A percentile compares a stretch with the other conserved stretches of the same genome.
Evolutionary conservation across 2,329 filamentous ascomycete genomes (phyloP).

Genomic region (Fusarium sp.): DNA sequence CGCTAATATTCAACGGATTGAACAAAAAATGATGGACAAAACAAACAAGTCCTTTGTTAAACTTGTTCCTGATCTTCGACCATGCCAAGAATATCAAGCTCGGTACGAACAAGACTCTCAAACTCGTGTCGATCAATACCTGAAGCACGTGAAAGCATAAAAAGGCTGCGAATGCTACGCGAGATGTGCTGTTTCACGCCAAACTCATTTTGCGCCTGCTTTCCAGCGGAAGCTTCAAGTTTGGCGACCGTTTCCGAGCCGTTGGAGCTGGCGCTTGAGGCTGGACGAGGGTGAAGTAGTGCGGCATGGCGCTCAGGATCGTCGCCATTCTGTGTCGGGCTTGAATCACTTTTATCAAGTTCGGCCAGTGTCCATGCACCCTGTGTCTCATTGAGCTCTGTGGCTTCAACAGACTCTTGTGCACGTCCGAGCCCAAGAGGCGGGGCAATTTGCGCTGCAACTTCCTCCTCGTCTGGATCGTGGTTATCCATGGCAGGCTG

Average conservation of each 20-base stretch:
- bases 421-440: conserved; percentile 44
- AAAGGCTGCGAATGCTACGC: conserved; percentile 80
- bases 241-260: conserved; percentile 67
- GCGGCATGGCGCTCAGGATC: conserved; percentile 49
- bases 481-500: conserved; percentile 84
- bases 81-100: conserved; percentile 74
- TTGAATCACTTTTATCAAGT: conserved; percentile 52
- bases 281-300: conserved; percentile 65
- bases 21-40: not conserved
- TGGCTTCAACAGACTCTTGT: conserved; percentile 29
- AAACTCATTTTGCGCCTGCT: conserved; percentile 71
- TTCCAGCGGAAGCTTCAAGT: conserved; percentile 64
- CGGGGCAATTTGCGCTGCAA: conserved; percentile 46
- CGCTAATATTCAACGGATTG: not conserved
- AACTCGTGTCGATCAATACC: conserved; percentile 82
- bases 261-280: conserved; percentile 66
- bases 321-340: conserved; percentile 40
- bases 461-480: conserved; percentile 75
- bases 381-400: conserved; percentile 42
- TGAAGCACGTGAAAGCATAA: conserved; percentile 71
- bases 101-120: conserved; percentile 73
- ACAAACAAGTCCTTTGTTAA: not conserved
- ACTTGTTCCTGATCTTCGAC: conserved; percentile 65
- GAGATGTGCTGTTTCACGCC: conserved; percentile 83
- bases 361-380: conserved; percentile 58